A percentile compares a stretch with the other conserved stretches of the same genome.
These are phyloP conservation scores for Pichia sp. DNA, from an alignment of 1,139 yeast species.

Conservation along the genomic window DNA sequence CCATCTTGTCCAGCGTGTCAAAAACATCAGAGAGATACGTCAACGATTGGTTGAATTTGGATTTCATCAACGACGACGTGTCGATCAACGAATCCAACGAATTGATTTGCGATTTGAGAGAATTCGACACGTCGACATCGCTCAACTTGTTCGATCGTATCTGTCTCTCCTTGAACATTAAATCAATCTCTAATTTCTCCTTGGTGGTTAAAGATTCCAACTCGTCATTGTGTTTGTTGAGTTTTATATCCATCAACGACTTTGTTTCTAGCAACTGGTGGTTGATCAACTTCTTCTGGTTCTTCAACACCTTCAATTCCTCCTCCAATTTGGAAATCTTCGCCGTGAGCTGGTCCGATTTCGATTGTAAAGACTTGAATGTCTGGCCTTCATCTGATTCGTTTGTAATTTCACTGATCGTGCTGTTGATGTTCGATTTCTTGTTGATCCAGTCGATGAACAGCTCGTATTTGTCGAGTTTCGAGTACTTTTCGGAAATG, in stretches of 20 bases:
- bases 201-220: constrained; percentile 18
- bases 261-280: constrained; percentile 50
- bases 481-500: constrained; percentile 37
- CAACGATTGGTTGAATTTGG: constrained; percentile 28
- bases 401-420: constrained; percentile 39
- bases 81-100: constrained; percentile 30
- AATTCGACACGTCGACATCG: constrained; percentile 25
- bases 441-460: constrained; percentile 47
- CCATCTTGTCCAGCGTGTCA: constrained; percentile 28
- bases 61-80: constrained; percentile 22
- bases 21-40: constrained; percentile 42
- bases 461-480: constrained; percentile 33
- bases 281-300: constrained; percentile 39
- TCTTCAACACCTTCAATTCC: constrained; percentile 37
- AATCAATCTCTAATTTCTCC: constrained; percentile 21
- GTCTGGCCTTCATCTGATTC: constrained; percentile 47
- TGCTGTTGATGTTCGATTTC: constrained; percentile 36
- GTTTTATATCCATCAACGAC: constrained; percentile 29
- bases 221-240: constrained; percentile 26
- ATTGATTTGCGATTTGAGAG: constrained; percentile 30
- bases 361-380: constrained; percentile 38
- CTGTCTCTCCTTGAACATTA: constrained; percentile 15
- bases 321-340: constrained; percentile 46
- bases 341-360: constrained; percentile 37
- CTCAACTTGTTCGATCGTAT: constrained; percentile 11